Evolutionary conservation across 805 yeast genomes (phyloP), one percentile per base, ranked within the genome.

Genomic region (Kodamaea kakaduensis): DNA sequence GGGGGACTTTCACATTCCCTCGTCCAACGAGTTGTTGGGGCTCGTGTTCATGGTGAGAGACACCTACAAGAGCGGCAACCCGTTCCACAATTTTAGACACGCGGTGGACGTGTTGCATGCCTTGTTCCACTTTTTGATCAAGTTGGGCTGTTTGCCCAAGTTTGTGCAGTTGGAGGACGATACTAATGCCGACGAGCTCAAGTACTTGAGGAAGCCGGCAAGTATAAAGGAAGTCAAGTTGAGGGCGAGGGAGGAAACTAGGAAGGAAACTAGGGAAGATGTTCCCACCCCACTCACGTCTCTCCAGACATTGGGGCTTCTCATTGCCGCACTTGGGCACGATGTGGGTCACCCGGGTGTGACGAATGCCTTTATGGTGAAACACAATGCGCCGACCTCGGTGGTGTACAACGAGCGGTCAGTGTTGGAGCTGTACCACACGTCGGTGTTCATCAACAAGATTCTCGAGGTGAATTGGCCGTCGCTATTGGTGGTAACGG

Each of bases 311-410:
- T 60, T 84, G 31, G 75, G 83, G 1, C 59, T 87, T 17, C 69
- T 85, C 21, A 64, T 89, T 9, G 84, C 96, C 0, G 93, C 96
- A 1, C 61, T 89, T 27, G 97, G 97, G 34, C 98, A 93, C 61
- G 98, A 93, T 58, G 78, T 85, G 20, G 95, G 96, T 15, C 98
- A 93, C 58, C 97, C 97, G 0, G 98, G 97, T 2, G 77, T 88
- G n/a, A 87, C 95, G 9, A 86, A 87, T 56, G 75, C 77, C 23
- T 78, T 87, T 45, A 62, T 90, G 55, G 62, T 67, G 16, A 66
- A 73, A 40, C 55, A 76, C 47, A 55, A 69, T 6, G 72, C 93
- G 0, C 86, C 87, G 8, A 68, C 87, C 16, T 75, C 90, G 2
- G 54, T 59, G 36, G 49, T 75, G 10, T 89, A 76, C 60, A 67